Evolutionary conservation across 2,329 filamentous ascomycete species (phyloP).

Genomic region (Fusarium nurragi): DNA sequence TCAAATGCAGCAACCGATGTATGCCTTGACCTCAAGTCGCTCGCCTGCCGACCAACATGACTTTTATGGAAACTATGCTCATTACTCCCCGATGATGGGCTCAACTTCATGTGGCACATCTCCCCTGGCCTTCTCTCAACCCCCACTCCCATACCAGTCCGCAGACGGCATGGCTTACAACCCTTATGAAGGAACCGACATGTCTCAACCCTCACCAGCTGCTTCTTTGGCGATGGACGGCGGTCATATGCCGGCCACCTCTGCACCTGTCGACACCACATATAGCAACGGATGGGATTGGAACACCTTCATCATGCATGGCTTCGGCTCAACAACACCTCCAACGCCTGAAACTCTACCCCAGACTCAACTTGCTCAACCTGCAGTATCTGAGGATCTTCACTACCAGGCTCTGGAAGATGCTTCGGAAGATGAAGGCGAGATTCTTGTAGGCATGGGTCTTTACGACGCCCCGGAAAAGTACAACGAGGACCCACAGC

Average conservation of each 20-base stretch:
- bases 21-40: slow-evolving; percentile 51
- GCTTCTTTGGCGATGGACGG: slow-evolving; percentile 42
- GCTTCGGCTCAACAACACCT: slow-evolving; percentile 61
- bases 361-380: slow-evolving; percentile 59
- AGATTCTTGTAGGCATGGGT: slow-evolving; percentile 83
- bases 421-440: slow-evolving; percentile 65
- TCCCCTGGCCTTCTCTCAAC: slow-evolving; percentile 64
- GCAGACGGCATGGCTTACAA: slow-evolving; percentile 54
- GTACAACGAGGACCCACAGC: slow-evolving; percentile 57
- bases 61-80: slow-evolving; percentile 52
- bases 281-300: slow-evolving; percentile 49
- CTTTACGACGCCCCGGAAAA: slow-evolving; percentile 79
- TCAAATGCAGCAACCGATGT: slow-evolving; percentile 51
- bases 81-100: slow-evolving; percentile 62
- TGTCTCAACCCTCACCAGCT: slow-evolving; percentile 45
- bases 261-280: slow-evolving; percentile 33
- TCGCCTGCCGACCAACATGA: slow-evolving; percentile 55
- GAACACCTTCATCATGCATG: slow-evolving; percentile 58
- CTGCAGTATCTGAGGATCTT: slow-evolving; percentile 61
- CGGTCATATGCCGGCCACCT: slow-evolving; percentile 44
- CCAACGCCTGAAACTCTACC: slow-evolving; percentile 69
- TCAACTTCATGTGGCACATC: slow-evolving; percentile 68
- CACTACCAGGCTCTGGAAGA: slow-evolving; percentile 62
- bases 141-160: slow-evolving; percentile 58
- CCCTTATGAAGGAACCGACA: slow-evolving; percentile 52